These are phyloP conservation scores for Daldinia childiae DNA, from an alignment of 495 filamentous ascomycete genomes.

Conservation along the genomic window DNA sequence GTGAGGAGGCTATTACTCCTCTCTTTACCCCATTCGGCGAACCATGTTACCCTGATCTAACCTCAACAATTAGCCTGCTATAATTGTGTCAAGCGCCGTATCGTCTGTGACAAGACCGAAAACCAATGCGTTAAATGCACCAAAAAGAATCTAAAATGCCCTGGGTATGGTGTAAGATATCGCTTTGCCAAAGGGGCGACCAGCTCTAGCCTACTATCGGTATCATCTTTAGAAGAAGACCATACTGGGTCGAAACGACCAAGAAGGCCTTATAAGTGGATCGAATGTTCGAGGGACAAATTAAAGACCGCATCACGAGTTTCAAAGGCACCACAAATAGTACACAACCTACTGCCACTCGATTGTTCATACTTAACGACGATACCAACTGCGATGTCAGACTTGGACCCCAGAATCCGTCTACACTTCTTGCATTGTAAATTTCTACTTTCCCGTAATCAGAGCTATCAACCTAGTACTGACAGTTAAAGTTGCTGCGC, in stretches of 20 bases:
- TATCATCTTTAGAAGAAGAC: not conserved
- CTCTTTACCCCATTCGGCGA: not conserved
- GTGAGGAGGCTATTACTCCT: not conserved
- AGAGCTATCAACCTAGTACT: not conserved
- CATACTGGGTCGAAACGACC: not conserved
- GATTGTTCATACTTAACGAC: not conserved
- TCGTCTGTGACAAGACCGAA: slow-evolving; percentile 27
- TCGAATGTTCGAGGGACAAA: not conserved
- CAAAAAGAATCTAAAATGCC: slow-evolving; percentile 19
- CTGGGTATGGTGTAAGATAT: slow-evolving; percentile 21
- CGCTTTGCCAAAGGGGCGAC: slow-evolving; percentile 21
- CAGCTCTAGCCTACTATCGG: slow-evolving; percentile 4
- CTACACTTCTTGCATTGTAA: slow-evolving; percentile 1
- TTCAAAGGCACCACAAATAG: not conserved
- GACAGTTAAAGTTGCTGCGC: slow-evolving; percentile 6
- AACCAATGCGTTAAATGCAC: slow-evolving; percentile 18
- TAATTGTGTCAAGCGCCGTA: slow-evolving; percentile 24
- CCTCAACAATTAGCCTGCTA: slow-evolving; percentile 11
- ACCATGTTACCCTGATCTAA: not conserved
- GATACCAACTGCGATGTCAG: not conserved
- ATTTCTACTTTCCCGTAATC: not conserved
- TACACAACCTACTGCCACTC: not conserved
- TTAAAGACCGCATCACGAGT: not conserved
- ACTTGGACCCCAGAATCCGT: not conserved
- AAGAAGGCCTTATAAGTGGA: not conserved